These are phyloP conservation scores for Coemansia reversa DNA, from an alignment of 192 early-diverging fungal species.

Conservation along the genomic window DNA sequence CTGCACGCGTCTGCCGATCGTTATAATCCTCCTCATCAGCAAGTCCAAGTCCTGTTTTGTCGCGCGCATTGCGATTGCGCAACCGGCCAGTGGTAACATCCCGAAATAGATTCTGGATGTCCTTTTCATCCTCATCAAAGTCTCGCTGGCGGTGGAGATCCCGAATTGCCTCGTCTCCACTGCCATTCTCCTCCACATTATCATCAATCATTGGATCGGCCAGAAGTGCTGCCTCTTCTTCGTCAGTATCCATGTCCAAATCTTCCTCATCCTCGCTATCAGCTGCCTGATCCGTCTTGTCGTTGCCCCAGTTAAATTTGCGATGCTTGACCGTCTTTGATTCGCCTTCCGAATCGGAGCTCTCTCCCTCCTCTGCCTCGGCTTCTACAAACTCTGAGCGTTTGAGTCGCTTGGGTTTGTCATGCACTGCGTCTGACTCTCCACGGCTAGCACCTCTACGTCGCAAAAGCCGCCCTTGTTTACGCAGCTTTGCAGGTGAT, in stretches of 20 bases:
- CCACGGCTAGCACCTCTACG: not conserved
- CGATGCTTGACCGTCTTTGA: conserved; percentile 9
- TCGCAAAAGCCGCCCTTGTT: conserved; percentile 10
- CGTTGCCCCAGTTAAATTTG: conserved; percentile 44
- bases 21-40: conserved; percentile 47
- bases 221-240: conserved; percentile 34
- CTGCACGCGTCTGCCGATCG: conserved; percentile 42
- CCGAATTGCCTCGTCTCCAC: conserved; percentile 38
- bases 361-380: conserved; percentile 52
- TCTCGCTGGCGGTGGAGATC: conserved; percentile 39
- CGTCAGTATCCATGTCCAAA: conserved; percentile 38
- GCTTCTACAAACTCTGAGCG: conserved; percentile 52
- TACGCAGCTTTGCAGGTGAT: not conserved
- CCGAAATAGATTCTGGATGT: conserved; percentile 34
- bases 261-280: conserved; percentile 30
- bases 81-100: conserved; percentile 46
- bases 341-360: conserved; percentile 35
- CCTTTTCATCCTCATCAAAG: conserved; percentile 36
- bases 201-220: conserved; percentile 51
- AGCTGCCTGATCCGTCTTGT: not conserved
- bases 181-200: conserved; percentile 16
- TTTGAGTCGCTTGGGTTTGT: conserved; percentile 5
- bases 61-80: conserved; percentile 12
- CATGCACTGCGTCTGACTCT: not conserved
- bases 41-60: conserved; percentile 14